phyloP scores from a whole-genome alignment of 495 filamentous ascomycete species.

The Penicillium canescens region DNA sequence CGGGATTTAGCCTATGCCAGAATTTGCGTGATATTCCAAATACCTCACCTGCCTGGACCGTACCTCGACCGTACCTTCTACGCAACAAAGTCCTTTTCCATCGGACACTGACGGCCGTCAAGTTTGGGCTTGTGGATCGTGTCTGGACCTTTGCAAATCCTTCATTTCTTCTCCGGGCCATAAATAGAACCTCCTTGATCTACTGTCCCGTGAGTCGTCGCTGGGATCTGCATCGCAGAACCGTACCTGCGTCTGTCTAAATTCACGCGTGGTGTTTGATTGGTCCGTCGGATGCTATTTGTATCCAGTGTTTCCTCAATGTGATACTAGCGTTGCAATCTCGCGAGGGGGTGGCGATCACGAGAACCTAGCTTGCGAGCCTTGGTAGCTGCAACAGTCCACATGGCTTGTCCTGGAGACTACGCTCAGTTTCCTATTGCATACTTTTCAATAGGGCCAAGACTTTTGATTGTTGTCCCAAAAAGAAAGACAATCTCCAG shows the following conservation, averaged over 20 bases:
- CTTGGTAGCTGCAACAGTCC: too few species aligned
- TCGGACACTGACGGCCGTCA: not conserved
- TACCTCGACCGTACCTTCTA: not conserved
- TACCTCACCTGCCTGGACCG: too few species aligned
- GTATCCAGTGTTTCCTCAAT: not conserved
- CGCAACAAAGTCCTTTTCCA: not conserved
- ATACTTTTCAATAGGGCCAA: too few species aligned
- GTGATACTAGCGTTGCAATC: too few species aligned
- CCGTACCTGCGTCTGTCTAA: not conserved
- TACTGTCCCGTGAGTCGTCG: not conserved
- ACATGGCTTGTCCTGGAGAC: too few species aligned
- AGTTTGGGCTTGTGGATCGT: not conserved
- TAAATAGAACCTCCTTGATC: constrained; percentile 1
- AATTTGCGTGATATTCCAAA: too few species aligned
- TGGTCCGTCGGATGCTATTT: not conserved
- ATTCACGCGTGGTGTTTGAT: not conserved
- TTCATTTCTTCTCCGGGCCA: constrained; percentile 1
- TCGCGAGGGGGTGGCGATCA: not conserved
- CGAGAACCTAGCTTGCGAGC: not conserved
- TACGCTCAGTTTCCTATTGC: too few species aligned
- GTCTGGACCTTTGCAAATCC: not conserved
- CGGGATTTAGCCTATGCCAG: too few species aligned
- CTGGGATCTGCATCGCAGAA: not conserved
- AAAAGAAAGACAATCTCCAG: too few species aligned
- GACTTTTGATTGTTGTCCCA: too few species aligned